Percentiles rank a stretch among this genome's conserved stretches.
phyloP scores from a whole-genome alignment of 371 early-diverging fungal genomes.

The Mucor racemosus region DNA sequence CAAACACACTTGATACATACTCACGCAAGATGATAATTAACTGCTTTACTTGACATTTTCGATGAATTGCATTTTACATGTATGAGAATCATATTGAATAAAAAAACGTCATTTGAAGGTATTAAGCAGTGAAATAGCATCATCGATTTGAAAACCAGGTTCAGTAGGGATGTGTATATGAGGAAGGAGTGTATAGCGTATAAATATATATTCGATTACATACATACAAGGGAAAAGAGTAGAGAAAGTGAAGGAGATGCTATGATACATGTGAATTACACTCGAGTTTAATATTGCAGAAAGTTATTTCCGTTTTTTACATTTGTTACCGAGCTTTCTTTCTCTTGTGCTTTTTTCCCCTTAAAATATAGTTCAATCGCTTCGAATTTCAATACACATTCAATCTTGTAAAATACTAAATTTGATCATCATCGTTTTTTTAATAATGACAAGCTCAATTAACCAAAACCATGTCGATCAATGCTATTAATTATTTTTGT shows the following conservation, averaged over 20 bases:
- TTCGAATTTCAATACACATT: neutral
- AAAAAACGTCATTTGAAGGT: neutral
- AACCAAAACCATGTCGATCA: neutral
- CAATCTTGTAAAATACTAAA: conserved; percentile 1
- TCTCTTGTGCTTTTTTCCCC: neutral
- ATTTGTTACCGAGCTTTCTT: neutral
- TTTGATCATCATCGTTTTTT: neutral
- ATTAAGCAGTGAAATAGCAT: neutral
- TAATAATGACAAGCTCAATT: neutral
- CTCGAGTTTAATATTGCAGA: neutral
- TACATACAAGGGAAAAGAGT: neutral
- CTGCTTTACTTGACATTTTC: neutral
- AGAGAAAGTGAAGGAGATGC: neutral
- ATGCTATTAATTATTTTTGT: neutral
- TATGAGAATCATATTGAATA: neutral
- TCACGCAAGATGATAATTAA: neutral
- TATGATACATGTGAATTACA: neutral
- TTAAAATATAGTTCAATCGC: neutral
- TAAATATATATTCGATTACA: neutral
- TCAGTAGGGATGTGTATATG: too few species aligned
- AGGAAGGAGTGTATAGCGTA: too few species aligned
- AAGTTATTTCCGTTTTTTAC: neutral
- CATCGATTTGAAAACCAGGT: neutral
- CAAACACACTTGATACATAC: neutral
- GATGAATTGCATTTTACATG: neutral